Percentiles rank a stretch among this genome's conserved stretches.
Conservation (phyloP, 1,284 basidiomycete genomes). For the Coniophora puteana region DNA sequence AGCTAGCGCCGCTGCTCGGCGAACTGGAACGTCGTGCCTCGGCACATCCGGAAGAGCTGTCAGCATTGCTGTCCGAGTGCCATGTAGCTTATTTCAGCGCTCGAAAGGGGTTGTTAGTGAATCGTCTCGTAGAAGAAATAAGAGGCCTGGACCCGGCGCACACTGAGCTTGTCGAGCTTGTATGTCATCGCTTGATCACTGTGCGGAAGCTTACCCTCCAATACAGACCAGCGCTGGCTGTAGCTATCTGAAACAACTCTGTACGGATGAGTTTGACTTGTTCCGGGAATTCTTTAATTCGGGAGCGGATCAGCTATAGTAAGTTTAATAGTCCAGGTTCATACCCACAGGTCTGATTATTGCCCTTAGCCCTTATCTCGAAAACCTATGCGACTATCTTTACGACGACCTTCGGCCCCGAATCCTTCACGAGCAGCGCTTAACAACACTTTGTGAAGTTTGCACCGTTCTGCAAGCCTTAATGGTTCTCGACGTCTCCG, state of each 20-base stretch:
- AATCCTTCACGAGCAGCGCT: slow-evolving; percentile 85
- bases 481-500: slow-evolving; percentile 81
- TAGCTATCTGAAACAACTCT: slow-evolving; percentile 85
- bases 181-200: slow-evolving; percentile 31
- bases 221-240: slow-evolving; percentile 82
- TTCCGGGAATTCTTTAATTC: slow-evolving; percentile 84
- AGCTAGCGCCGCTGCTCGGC: slow-evolving; percentile 71
- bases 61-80: slow-evolving; percentile 77
- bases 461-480: slow-evolving; percentile 92
- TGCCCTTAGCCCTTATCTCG: slow-evolving; percentile 70
- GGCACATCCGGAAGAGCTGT: slow-evolving; percentile 74
- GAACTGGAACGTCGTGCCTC: slow-evolving; percentile 80
- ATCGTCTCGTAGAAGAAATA: slow-evolving; percentile 76
- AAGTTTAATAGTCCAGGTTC: slow-evolving; percentile 28
- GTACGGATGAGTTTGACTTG: slow-evolving; percentile 82
- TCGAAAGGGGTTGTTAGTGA: slow-evolving; percentile 67
- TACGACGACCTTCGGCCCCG: slow-evolving; percentile 92
- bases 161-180: slow-evolving; percentile 84
- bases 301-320: slow-evolving; percentile 85
- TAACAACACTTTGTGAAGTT: slow-evolving; percentile 86
- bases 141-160: slow-evolving; percentile 71
- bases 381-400: slow-evolving; percentile 86
- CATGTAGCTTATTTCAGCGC: slow-evolving; percentile 77
- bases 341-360: slow-evolving; percentile 7
- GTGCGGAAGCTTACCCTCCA: neutral